phyloP scores from a whole-genome alignment of 2,329 filamentous ascomycete genomes.

The Phialophora tarda region DNA sequence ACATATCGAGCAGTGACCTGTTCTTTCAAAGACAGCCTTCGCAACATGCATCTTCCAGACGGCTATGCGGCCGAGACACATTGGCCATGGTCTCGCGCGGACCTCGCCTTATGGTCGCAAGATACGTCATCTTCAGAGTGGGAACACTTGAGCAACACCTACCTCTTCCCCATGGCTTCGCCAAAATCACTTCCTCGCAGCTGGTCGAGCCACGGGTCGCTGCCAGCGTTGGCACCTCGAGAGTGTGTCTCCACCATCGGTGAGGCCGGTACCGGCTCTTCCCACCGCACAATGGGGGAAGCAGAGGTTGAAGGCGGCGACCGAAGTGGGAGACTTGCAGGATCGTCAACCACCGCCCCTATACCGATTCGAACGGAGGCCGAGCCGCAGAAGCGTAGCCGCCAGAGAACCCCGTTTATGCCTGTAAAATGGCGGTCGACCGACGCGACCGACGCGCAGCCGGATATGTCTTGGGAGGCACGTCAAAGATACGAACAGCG shows the following conservation, averaged over 20 bases:
- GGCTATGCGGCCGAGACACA: conserved; percentile 15
- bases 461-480: conserved; percentile 3
- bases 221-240: neutral
- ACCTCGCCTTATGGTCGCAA: conserved; percentile 1
- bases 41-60: conserved; percentile 15
- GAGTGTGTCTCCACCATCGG: neutral
- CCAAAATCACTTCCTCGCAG: conserved; percentile 6
- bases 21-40: neutral
- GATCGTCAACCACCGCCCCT: neutral
- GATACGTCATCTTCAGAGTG: conserved; percentile 5
- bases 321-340: neutral
- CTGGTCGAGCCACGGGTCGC: neutral
- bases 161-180: conserved; percentile 12
- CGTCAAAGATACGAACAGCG: conserved; percentile 6
- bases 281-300: neutral
- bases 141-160: conserved; percentile 15
- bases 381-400: neutral
- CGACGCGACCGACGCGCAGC: neutral
- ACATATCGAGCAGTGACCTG: neutral
- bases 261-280: neutral
- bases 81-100: conserved; percentile 14
- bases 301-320: neutral
- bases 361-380: neutral
- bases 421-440: conserved; percentile 1
- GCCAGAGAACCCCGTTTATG: neutral